phyloP scores from a whole-genome alignment of 2,329 filamentous ascomycete genomes.

The Fusarium temperatum region DNA sequence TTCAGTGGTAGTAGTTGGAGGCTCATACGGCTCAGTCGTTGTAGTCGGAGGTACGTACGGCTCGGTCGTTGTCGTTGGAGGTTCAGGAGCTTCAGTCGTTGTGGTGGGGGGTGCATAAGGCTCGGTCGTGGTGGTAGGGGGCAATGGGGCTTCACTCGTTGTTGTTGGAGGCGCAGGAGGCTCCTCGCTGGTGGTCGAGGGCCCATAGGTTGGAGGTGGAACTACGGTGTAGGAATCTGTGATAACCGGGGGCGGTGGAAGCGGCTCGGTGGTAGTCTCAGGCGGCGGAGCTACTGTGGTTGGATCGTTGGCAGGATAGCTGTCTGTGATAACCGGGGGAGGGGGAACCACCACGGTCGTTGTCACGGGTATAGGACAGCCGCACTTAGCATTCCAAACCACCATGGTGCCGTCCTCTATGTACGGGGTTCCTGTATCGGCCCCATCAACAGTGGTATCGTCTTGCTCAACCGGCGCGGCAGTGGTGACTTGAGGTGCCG shows the following conservation, averaged over 20 bases:
- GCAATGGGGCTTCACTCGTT: neutral
- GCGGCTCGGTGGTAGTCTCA: neutral
- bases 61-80: neutral
- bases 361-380: conserved; percentile 9
- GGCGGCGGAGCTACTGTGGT: neutral
- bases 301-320: neutral
- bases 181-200: neutral
- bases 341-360: neutral
- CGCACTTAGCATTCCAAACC: conserved; percentile 10
- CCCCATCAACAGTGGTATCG: neutral
- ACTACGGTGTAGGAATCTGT: neutral
- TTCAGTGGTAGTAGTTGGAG: neutral
- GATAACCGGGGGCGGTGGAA: neutral
- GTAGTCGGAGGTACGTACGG: neutral
- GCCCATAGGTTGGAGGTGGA: neutral
- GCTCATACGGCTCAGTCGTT: neutral
- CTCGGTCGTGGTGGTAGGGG: neutral
- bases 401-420: conserved; percentile 2
- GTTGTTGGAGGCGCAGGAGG: neutral
- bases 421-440: neutral
- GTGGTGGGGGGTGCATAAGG: neutral
- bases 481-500: conserved; percentile 1
- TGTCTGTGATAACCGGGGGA: neutral
- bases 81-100: neutral
- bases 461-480: neutral